Conservation (phyloP, 768 basidiomycete genomes). For the Pulveroboletus frians region DNA sequence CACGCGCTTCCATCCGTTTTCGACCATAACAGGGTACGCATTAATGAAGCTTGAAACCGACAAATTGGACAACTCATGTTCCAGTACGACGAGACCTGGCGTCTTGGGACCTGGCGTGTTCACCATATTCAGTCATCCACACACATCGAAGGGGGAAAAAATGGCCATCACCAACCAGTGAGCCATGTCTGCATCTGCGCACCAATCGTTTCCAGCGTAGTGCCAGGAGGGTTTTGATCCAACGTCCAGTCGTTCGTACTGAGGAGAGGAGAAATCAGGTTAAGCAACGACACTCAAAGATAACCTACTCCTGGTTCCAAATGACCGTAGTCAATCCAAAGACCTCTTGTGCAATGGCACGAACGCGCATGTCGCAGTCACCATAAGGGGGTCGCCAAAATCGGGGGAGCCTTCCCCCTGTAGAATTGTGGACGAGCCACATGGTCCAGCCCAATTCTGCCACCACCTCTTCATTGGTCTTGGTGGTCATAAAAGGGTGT, state of each 20-base stretch:
- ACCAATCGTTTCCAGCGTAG: conserved; percentile 45
- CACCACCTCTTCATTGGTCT: conserved; percentile 62
- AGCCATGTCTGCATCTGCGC: conserved; percentile 52
- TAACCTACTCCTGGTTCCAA: conserved; percentile 83
- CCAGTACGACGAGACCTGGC: conserved; percentile 76
- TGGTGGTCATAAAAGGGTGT: conserved; percentile 77
- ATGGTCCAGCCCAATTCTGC: conserved; percentile 77
- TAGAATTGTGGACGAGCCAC: conserved; percentile 73
- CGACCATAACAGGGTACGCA: conserved; percentile 56
- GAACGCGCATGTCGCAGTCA: conserved; percentile 77
- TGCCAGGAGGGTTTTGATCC: conserved; percentile 32
- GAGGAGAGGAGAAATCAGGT: conserved; percentile 1
- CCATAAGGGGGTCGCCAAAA: conserved; percentile 92
- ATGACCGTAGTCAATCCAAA: conserved; percentile 81
- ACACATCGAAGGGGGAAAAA: neutral
- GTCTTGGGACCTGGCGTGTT: conserved; percentile 48
- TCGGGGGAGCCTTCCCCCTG: conserved; percentile 65
- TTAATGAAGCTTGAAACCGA: conserved; percentile 64
- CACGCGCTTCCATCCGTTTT: conserved; percentile 66
- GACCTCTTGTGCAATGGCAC: conserved; percentile 79
- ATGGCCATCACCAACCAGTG: conserved; percentile 33
- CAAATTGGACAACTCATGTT: conserved; percentile 70
- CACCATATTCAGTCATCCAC: neutral
- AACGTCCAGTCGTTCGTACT: conserved; percentile 80
- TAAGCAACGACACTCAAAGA: neutral